Base-by-base conservation (phyloP, 495 filamentous ascomycete genomes). In the Lepraria neglecta region DNA sequence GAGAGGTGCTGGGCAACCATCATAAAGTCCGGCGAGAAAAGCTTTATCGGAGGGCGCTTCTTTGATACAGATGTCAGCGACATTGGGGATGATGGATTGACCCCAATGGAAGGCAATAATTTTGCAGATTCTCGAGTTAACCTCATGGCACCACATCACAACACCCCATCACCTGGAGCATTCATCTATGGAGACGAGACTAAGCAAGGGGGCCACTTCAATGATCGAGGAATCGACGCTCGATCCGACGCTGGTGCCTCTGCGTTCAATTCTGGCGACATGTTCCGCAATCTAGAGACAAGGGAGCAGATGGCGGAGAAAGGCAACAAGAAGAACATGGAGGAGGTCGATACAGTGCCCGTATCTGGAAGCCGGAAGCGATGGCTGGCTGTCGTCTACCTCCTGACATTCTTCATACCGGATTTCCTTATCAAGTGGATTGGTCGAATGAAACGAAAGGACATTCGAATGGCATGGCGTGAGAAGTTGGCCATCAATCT, bases 401-500 rank as follows among this genome's bases (percentile, higher is more conserved):
- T 89, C 21, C 74, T 98, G 55, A 97, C 94, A 3, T 98, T 83
- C 72, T 91, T 80, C 65, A 78, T 97, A 46, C 94, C 94, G 21
- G 89, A 96, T 71, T 88, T 97, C 67, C 67, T 86, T 48, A 90
- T 97, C 73, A 80, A 84, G 52, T 80, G 78, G 69, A 59, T 95
- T 58, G 92, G 92, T 17, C 82, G 89, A 17, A 97, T 96, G 87
- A 84, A 86, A 65, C 87, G 94, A 51, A 92, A 92, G 71, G 94
- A 98, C 69, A 83, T 98, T n/a, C 88, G 90, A 48, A 79, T 86
- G 64, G 94, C 94, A 3, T 98, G 94, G 94, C 82, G 94, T 62
- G 94, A 98, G 71, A 98, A 98, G 79, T 73, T 97, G 59, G 94
- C 94, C 40, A 99, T 99, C 80, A 99, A 99, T 77, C 74, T 97